Conservation (phyloP, 2,329 filamentous ascomycete genomes). For the Penicillium sumatraense region DNA sequence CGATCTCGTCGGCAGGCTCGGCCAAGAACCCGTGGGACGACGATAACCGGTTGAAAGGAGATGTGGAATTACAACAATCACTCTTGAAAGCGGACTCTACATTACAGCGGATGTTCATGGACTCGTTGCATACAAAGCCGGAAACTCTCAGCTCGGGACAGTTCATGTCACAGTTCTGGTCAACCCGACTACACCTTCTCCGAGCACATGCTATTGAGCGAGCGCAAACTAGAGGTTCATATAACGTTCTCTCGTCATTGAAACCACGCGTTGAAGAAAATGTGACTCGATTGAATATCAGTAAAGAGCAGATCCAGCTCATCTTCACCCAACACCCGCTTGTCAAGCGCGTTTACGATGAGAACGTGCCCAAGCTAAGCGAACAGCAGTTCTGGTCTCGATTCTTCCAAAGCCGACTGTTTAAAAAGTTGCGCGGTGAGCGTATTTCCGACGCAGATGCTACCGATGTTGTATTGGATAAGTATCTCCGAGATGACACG, state of each 20-base stretch:
- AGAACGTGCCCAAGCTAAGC: conserved; percentile 80
- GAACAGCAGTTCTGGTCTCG: conserved; percentile 88
- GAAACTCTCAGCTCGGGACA: conserved; percentile 78
- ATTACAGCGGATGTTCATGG: conserved; percentile 83
- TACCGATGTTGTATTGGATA: conserved; percentile 79
- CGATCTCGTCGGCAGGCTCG: conserved; percentile 57
- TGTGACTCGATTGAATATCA: conserved; percentile 79
- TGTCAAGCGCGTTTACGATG: conserved; percentile 87
- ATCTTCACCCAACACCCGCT: conserved; percentile 93
- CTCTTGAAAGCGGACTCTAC: conserved; percentile 78
- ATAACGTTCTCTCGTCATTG: conserved; percentile 90
- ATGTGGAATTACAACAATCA: conserved; percentile 84
- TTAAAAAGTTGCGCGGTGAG: conserved; percentile 90
- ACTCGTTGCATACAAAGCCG: conserved; percentile 80
- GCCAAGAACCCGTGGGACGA: conserved; percentile 73
- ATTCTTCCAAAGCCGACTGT: conserved; percentile 89
- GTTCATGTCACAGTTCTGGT: conserved; percentile 95
- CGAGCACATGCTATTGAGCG: conserved; percentile 89
- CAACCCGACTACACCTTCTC: conserved; percentile 80
- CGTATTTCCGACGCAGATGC: conserved; percentile 78
- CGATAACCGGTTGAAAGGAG: conserved; percentile 74
- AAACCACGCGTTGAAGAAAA: conserved; percentile 79
- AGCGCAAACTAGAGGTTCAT: conserved; percentile 82
- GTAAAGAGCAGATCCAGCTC: conserved; percentile 87
- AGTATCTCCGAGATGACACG: conserved; percentile 77